Conservation (phyloP, 1,139 yeast genomes). For the Blastobotrys buckinghamii region DNA sequence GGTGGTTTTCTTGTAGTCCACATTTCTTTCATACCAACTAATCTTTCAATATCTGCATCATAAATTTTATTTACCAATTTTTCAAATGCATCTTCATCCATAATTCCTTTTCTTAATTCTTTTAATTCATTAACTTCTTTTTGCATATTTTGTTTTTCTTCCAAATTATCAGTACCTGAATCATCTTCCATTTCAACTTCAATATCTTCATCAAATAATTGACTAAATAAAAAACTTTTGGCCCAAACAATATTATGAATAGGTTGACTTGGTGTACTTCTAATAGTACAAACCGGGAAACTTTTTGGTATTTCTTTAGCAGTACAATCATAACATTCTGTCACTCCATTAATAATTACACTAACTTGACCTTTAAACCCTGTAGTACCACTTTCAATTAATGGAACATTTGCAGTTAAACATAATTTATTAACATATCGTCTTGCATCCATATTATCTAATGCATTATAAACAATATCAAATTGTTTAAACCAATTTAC, state of each 20-base stretch:
- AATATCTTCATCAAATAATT: conserved; percentile 55
- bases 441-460: conserved; percentile 91
- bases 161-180: conserved; percentile 39
- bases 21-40: conserved; percentile 63
- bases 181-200: conserved; percentile 38
- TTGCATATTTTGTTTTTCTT: conserved; percentile 61
- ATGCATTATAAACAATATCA: conserved; percentile 77
- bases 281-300: conserved; percentile 92
- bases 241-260: conserved; percentile 98
- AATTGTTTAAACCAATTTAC: conserved; percentile 78
- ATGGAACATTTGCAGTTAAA: conserved; percentile 63
- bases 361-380: conserved; percentile 93
- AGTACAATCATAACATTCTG: conserved; percentile 93
- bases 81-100: conserved; percentile 34
- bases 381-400: conserved; percentile 92
- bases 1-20: conserved; percentile 76
- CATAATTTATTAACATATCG: conserved; percentile 82
- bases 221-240: conserved; percentile 78
- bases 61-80: conserved; percentile 45
- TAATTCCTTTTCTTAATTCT: conserved; percentile 50
- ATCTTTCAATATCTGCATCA: conserved; percentile 64
- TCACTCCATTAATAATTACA: conserved; percentile 73
- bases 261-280: conserved; percentile 95
- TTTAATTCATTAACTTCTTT: conserved; percentile 73
- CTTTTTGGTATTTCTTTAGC: conserved; percentile 84